A percentile compares a stretch with the other conserved stretches of the same genome.
phyloP scores from a whole-genome alignment of 2,329 filamentous ascomycete species.

The Alternaria viburni region DNA sequence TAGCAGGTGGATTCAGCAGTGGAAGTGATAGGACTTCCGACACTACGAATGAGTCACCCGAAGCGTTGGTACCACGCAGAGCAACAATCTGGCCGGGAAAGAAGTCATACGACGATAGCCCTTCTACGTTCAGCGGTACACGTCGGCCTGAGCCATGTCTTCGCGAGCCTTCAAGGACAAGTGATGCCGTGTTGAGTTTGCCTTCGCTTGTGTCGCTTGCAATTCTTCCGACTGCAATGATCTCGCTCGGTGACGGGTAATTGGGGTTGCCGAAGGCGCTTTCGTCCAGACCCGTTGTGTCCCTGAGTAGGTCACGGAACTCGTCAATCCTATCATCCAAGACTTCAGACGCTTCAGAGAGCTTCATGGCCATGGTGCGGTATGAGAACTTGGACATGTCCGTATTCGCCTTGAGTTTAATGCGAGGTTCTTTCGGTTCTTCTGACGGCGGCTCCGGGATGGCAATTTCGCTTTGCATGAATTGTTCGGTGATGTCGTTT shows the following conservation, averaged over 20 bases:
- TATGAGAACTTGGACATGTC: slow-evolving; percentile 91
- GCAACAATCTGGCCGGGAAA: slow-evolving; percentile 96
- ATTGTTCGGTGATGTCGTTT: slow-evolving; percentile 79
- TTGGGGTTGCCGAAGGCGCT: slow-evolving; percentile 86
- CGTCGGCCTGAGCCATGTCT: slow-evolving; percentile 81
- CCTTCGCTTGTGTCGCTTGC: slow-evolving; percentile 87
- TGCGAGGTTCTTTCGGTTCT: slow-evolving; percentile 74
- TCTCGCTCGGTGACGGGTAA: slow-evolving; percentile 80
- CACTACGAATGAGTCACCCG: slow-evolving; percentile 81
- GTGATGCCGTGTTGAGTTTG: slow-evolving; percentile 81
- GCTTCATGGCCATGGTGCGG: slow-evolving; percentile 92
- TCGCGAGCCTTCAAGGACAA: slow-evolving; percentile 88
- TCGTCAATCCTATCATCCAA: slow-evolving; percentile 95
- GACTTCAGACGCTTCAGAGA: slow-evolving; percentile 89
- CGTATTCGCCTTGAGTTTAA: slow-evolving; percentile 84
- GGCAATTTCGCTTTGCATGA: slow-evolving; percentile 75
- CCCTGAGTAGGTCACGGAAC: slow-evolving; percentile 75
- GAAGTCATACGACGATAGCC: slow-evolving; percentile 75
- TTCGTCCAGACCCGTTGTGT: slow-evolving; percentile 77
- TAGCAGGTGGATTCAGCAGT: slow-evolving; percentile 75
- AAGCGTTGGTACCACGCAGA: slow-evolving; percentile 82
- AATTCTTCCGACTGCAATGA: slow-evolving; percentile 90
- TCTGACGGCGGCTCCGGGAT: slow-evolving; percentile 72
- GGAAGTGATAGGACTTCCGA: slow-evolving; percentile 78
- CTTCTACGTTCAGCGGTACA: slow-evolving; percentile 78